Percentiles rank a stretch among this genome's conserved stretches.
phyloP scores from a whole-genome alignment of 805 yeast species.

The Wickerhamomyces chaumierensis region DNA sequence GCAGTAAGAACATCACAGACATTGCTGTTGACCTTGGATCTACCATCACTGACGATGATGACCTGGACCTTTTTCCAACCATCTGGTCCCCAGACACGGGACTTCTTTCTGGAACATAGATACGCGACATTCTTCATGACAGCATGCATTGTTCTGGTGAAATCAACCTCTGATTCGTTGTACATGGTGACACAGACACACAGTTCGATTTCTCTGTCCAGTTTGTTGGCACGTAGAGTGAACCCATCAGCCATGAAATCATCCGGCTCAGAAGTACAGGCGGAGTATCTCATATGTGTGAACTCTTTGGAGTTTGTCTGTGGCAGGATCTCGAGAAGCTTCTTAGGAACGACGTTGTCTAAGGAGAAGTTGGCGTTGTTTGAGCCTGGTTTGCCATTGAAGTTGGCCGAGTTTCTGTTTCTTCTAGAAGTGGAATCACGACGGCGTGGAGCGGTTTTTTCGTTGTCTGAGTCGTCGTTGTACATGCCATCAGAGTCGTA shows the following conservation, averaged over 20 bases:
- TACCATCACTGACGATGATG: constrained; percentile 85
- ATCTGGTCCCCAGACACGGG: constrained; percentile 89
- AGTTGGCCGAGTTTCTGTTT: constrained; percentile 21
- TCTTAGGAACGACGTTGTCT: constrained; percentile 92
- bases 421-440: constrained; percentile 61
- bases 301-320: constrained; percentile 86
- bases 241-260: constrained; percentile 73
- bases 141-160: constrained; percentile 90
- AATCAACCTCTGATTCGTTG: constrained; percentile 83
- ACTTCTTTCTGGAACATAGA: constrained; percentile 67
- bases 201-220: constrained; percentile 84
- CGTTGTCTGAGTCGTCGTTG: constrained; percentile 27
- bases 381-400: constrained; percentile 31
- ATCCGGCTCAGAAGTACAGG: constrained; percentile 90
- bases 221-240: constrained; percentile 73
- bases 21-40: constrained; percentile 76
- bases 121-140: constrained; percentile 89
- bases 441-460: constrained; percentile 37
- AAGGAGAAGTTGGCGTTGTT: constrained; percentile 68
- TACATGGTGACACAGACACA: constrained; percentile 94
- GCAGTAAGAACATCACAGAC: constrained; percentile 85
- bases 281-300: constrained; percentile 93
- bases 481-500: constrained; percentile 10
- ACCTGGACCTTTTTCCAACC: constrained; percentile 97
- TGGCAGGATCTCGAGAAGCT: constrained; percentile 73